Conservation (phyloP, 2,329 filamentous ascomycete genomes). For the Cladosporium halotolerans region DNA sequence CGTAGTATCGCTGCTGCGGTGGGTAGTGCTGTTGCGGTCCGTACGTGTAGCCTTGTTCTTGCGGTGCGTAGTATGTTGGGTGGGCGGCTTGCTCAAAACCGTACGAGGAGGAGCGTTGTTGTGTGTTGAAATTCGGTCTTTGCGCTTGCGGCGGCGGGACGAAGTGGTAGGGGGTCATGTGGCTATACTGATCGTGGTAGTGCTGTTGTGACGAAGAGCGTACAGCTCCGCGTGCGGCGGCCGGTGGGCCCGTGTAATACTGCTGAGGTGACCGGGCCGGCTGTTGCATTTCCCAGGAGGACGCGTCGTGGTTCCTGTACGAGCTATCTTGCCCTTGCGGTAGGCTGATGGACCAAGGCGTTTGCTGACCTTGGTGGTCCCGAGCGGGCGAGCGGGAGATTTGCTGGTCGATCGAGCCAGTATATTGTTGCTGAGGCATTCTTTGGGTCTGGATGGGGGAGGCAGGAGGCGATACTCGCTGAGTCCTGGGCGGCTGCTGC, state of each 20-base stretch:
- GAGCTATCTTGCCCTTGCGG: slow-evolving; percentile 7
- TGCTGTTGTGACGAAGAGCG: background rate
- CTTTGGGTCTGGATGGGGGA: slow-evolving; percentile 13
- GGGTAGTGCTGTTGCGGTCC: slow-evolving; percentile 2
- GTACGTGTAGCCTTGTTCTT: background rate
- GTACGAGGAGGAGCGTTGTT: background rate
- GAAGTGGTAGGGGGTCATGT: background rate
- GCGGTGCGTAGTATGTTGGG: background rate
- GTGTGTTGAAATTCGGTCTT: background rate
- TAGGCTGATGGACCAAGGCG: slow-evolving; percentile 23
- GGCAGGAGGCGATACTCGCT: background rate
- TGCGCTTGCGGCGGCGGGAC: slow-evolving; percentile 1
- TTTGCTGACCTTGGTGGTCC: slow-evolving; percentile 25
- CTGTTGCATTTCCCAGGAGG: background rate
- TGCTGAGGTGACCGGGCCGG: background rate
- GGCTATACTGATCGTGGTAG: slow-evolving; percentile 2
- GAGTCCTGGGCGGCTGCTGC: slow-evolving; percentile 3
- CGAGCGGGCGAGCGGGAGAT: slow-evolving; percentile 21
- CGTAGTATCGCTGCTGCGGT: slow-evolving; percentile 15
- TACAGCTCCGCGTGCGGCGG: slow-evolving; percentile 5
- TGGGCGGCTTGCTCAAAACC: background rate
- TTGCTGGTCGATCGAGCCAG: slow-evolving; percentile 19
- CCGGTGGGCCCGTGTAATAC: background rate
- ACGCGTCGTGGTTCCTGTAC: background rate
- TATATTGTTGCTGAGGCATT: background rate